Evolutionary conservation across 2,329 filamentous ascomycete genomes (phyloP).

Genomic region (Ascochyta rabiei): DNA sequence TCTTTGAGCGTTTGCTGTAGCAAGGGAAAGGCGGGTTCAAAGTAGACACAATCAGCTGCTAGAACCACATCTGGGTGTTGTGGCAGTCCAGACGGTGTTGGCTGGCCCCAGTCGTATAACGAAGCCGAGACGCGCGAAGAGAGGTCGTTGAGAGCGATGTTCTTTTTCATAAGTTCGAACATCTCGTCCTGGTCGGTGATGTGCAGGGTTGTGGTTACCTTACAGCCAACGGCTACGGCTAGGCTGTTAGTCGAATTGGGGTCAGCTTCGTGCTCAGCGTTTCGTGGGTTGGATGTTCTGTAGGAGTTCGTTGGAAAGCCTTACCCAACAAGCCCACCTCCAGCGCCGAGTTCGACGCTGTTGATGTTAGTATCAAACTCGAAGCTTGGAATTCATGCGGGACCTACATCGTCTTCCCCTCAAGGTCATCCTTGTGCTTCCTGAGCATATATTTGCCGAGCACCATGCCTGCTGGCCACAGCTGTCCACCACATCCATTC

Average conservation of each 20-base stretch:
- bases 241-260: conserved; percentile 44
- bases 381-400: conserved; percentile 9
- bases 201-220: conserved; percentile 65
- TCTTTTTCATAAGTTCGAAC: conserved; percentile 82
- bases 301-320: conserved; percentile 23
- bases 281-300: too few relatives aligned
- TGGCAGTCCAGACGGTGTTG: conserved; percentile 49
- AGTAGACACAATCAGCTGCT: conserved; percentile 97
- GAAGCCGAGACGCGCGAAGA: conserved; percentile 66
- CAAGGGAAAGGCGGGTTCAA: conserved; percentile 91
- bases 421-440: conserved; percentile 68
- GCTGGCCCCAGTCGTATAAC: conserved; percentile 77
- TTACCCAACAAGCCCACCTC: conserved; percentile 80
- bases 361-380: conserved; percentile 16
- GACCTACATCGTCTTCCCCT: conserved; percentile 74
- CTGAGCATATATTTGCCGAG: conserved; percentile 85
- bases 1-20: conserved; percentile 78
- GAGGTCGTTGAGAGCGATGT: conserved; percentile 81
- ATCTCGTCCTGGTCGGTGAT: conserved; percentile 90
- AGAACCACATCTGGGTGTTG: conserved; percentile 78
- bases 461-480: conserved; percentile 94
- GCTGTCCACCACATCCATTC: conserved; percentile 87
- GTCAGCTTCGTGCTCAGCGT: too few relatives aligned
- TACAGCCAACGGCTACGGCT: conserved; percentile 62
- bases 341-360: conserved; percentile 89